Evolutionary conservation across 2,329 filamentous ascomycete genomes (phyloP), one percentile per base, ranked within the genome.

Genomic region (Fusarium armeniacum): DNA sequence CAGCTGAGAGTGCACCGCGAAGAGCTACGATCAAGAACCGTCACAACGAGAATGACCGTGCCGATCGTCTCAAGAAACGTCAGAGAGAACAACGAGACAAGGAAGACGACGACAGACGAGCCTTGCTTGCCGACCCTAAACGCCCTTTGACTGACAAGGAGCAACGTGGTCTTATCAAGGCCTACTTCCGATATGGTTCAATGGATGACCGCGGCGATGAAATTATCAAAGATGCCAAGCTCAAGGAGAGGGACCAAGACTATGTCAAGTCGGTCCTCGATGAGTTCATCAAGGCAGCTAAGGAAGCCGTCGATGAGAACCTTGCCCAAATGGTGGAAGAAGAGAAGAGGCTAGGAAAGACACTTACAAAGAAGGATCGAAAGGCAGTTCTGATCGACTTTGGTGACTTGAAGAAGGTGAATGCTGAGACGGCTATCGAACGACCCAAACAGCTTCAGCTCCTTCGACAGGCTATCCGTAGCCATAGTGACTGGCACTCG

Each of bases 301-400:
- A 84, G 44, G 81, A 87, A 58, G 88, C 89, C 11, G 85, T 91
- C 51, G 88, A 90, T 10, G 85, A 84, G 35, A 91, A 93, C 72
- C 91, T 87, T 67, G 90, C 90, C 24, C 89, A 89, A 62, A 86
- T 97, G 20, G 87, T 94, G 35, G 90, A 91, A 66, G 93, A 94
- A 75, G 93, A 97, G 73, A 93, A 96, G 79, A 89, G 91, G 68
- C 86, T 88, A 0, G 93, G 93, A 76, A 97, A 96, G 78, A 86
- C 90, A 4, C 81, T 97, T 57, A 97, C 95, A 0, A 98, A 98
- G 83, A 99, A 99, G 80, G 96, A 99, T 78, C 93, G 93, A 80
- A 99, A 99, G 81, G 96, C 96, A 1, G 93, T 99, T 20, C 84
- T 99, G 45, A 98, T 99, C 75, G 94, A 98, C 77, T 97, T 94